Evolutionary conservation across 2,329 filamentous ascomycete species (phyloP).

Genomic region (Arachnomyces sp.): DNA sequence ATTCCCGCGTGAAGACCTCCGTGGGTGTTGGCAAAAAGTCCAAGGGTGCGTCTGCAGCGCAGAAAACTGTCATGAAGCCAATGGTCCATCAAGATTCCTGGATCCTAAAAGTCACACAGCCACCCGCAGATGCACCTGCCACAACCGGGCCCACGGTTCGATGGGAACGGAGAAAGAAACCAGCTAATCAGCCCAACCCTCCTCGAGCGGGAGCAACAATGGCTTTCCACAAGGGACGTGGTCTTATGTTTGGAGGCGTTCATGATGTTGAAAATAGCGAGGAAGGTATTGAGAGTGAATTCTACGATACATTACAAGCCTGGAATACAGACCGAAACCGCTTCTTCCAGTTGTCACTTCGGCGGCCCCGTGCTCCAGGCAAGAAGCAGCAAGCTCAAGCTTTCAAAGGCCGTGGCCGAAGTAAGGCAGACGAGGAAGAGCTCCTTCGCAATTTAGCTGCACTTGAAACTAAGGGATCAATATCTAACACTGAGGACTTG

Average conservation of each 20-base stretch:
- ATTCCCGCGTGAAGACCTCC: conserved; percentile 77
- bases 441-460: conserved; percentile 77
- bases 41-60: conserved; percentile 51
- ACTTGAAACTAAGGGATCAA: conserved; percentile 63
- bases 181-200: conserved; percentile 78
- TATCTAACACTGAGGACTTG: conserved; percentile 42
- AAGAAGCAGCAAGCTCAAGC: conserved; percentile 44
- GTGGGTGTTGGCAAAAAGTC: conserved; percentile 51
- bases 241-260: conserved; percentile 88
- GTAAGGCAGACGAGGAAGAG: conserved; percentile 86
- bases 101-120: conserved; percentile 73
- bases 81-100: conserved; percentile 93
- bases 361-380: conserved; percentile 61
- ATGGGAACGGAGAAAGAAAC: conserved; percentile 91
- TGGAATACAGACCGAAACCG: conserved; percentile 95
- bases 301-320: conserved; percentile 84
- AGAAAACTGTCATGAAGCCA: conserved; percentile 68
- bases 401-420: conserved; percentile 54
- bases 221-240: conserved; percentile 83
- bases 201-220: conserved; percentile 83
- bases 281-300: conserved; percentile 93
- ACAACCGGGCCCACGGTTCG: conserved; percentile 63
- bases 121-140: conserved; percentile 56
- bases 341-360: conserved; percentile 75
- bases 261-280: conserved; percentile 87